phyloP scores from a whole-genome alignment of 148 eudicot genomes.

The Dianthus caryophyllus region DNA sequence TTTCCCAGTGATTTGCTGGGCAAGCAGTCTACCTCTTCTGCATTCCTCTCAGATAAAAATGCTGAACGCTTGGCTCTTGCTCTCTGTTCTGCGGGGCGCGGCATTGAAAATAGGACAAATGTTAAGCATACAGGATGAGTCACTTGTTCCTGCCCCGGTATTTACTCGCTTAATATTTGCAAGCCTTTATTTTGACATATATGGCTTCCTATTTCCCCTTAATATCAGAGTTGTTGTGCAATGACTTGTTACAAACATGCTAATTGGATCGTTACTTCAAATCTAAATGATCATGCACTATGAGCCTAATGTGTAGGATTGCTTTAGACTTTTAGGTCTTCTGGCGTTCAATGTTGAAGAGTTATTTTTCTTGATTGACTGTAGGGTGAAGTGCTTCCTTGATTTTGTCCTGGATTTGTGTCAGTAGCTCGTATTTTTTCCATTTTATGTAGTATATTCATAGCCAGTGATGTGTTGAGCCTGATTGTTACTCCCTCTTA shows the following conservation, averaged over 20 bases:
- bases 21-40: constrained; percentile 53
- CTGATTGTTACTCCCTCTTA: no score
- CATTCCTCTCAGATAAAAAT: constrained; percentile 76
- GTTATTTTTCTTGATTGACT: neutral
- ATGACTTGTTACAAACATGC: neutral
- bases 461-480: constrained; percentile 1
- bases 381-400: neutral
- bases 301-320: no score
- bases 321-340: neutral
- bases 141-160: constrained; percentile 95
- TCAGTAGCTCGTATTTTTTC: neutral
- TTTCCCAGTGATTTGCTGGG: constrained; percentile 51
- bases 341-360: neutral
- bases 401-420: neutral
- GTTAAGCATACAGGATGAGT: constrained; percentile 97
- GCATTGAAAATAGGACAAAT: constrained; percentile 95
- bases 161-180: constrained; percentile 17
- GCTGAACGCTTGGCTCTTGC: constrained; percentile 97
- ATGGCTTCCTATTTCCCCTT: neutral
- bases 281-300: no score
- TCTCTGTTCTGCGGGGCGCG: constrained; percentile 97
- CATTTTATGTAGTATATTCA: no score
- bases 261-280: no score
- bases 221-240: neutral
- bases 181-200: neutral